Percentiles rank a stretch among this genome's conserved stretches.
These are phyloP conservation scores for Claviceps maximensis DNA, from an alignment of 2,329 filamentous ascomycete species.

Conservation along the genomic window DNA sequence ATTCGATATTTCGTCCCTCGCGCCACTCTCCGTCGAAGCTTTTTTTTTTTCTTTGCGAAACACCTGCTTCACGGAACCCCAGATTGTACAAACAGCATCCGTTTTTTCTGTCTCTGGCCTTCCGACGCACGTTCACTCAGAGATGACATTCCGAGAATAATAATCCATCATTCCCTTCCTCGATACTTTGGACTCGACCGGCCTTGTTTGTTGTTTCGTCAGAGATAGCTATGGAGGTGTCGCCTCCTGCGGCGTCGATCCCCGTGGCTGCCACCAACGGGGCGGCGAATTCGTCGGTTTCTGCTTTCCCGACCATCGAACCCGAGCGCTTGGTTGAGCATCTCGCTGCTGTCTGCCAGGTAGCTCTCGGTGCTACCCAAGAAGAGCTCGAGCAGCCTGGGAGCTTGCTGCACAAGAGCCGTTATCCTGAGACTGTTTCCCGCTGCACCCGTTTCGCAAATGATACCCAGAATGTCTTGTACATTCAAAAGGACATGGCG, in stretches of 20 bases:
- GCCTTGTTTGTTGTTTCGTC: neutral
- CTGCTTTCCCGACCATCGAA: conserved; percentile 46
- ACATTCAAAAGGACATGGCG: conserved; percentile 73
- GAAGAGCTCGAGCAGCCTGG: conserved; percentile 68
- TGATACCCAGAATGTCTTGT: conserved; percentile 77
- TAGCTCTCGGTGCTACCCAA: conserved; percentile 61
- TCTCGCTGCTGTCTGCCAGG: conserved; percentile 54
- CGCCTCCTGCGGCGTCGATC: conserved; percentile 30
- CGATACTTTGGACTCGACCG: neutral
- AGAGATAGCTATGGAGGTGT: conserved; percentile 37
- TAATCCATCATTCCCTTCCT: neutral
- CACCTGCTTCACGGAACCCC: neutral
- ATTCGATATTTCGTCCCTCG: neutral
- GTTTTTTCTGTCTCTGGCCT: neutral
- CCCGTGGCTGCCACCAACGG: conserved; percentile 26
- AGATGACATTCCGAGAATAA: conserved; percentile 2
- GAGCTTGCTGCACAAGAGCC: conserved; percentile 65
- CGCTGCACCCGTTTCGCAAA: conserved; percentile 81
- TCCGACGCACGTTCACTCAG: neutral
- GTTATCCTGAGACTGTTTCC: conserved; percentile 67
- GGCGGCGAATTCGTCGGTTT: conserved; percentile 23
- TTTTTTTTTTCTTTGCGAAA: too few species aligned
- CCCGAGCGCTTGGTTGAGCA: conserved; percentile 59
- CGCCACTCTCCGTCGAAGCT: neutral
- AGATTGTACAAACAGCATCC: neutral